Evolutionary conservation across 2,329 filamentous ascomycete species (phyloP).

Genomic region (Westerdykella sp.): DNA sequence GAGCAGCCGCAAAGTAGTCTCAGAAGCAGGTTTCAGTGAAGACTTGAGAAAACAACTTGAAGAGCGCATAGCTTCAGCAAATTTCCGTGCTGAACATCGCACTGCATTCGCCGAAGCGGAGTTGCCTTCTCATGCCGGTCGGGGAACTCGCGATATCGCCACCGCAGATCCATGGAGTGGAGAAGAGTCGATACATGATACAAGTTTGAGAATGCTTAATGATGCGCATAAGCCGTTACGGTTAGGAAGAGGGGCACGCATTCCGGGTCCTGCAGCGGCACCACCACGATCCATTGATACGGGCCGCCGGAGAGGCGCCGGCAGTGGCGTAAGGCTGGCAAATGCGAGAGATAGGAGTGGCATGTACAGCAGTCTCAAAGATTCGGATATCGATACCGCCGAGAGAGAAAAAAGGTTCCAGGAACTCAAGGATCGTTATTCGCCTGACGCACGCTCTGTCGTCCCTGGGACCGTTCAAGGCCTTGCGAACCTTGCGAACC

Average conservation of each 20-base stretch:
- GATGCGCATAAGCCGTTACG: constrained; percentile 53
- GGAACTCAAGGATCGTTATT: constrained; percentile 76
- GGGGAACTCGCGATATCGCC: constrained; percentile 63
- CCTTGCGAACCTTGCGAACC: constrained; percentile 76
- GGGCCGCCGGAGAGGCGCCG: constrained; percentile 34
- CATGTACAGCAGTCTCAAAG: constrained; percentile 49
- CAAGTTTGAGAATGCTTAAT: constrained; percentile 71
- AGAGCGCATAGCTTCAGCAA: constrained; percentile 52
- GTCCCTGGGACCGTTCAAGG: constrained; percentile 74
- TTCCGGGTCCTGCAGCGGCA: constrained; percentile 15
- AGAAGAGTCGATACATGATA: constrained; percentile 65
- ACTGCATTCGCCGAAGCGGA: constrained; percentile 49
- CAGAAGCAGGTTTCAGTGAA: constrained; percentile 57
- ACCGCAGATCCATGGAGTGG: constrained; percentile 70
- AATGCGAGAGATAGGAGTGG: constrained; percentile 54
- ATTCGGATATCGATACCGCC: constrained; percentile 56
- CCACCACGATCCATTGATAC: constrained; percentile 28
- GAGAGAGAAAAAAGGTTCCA: constrained; percentile 66
- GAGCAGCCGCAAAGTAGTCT: constrained; percentile 51
- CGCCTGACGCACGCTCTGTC: constrained; percentile 63
- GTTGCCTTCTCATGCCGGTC: constrained; percentile 57
- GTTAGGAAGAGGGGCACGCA: constrained; percentile 12
- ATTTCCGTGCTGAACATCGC: constrained; percentile 49
- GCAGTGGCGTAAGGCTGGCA: constrained; percentile 42
- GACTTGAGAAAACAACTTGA: constrained; percentile 54